phyloP scores from a whole-genome alignment of 2,329 filamentous ascomycete species.

The Monosporascus sp. region DNA sequence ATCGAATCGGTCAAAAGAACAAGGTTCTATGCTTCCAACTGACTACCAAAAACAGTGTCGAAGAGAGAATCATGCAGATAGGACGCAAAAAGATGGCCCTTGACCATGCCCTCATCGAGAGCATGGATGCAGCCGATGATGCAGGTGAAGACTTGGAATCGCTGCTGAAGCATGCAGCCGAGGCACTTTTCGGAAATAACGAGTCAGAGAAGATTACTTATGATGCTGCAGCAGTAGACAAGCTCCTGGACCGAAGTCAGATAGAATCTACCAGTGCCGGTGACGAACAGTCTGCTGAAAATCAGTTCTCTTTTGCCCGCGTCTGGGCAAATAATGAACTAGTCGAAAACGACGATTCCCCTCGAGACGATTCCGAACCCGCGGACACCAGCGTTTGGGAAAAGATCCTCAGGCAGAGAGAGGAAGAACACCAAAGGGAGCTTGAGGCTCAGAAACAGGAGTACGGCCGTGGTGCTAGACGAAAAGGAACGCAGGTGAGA shows the following conservation, averaged over 20 bases:
- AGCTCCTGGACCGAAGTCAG: slow-evolving; percentile 80
- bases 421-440: slow-evolving; percentile 70
- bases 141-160: slow-evolving; percentile 77
- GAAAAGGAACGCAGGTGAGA: slow-evolving; percentile 46
- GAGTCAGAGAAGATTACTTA: slow-evolving; percentile 72
- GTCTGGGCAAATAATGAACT: slow-evolving; percentile 88
- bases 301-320: slow-evolving; percentile 82
- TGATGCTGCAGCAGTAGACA: slow-evolving; percentile 77
- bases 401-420: slow-evolving; percentile 77
- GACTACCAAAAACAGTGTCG: slow-evolving; percentile 81
- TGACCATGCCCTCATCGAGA: slow-evolving; percentile 91
- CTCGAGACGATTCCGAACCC: slow-evolving; percentile 46
- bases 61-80: slow-evolving; percentile 95
- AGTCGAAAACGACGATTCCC: slow-evolving; percentile 55
- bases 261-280: slow-evolving; percentile 66
- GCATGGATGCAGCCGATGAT: slow-evolving; percentile 80
- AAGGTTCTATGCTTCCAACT: slow-evolving; percentile 95
- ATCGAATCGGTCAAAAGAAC: slow-evolving; percentile 93
- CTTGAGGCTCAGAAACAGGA: slow-evolving; percentile 63
- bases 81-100: slow-evolving; percentile 94
- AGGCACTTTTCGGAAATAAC: slow-evolving; percentile 77
- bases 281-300: slow-evolving; percentile 63
- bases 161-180: slow-evolving; percentile 81
- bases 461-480: slow-evolving; percentile 82
- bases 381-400: slow-evolving; percentile 78